Conservation (phyloP, 495 filamentous ascomycete genomes). For the Chaetomium fimeti region DNA sequence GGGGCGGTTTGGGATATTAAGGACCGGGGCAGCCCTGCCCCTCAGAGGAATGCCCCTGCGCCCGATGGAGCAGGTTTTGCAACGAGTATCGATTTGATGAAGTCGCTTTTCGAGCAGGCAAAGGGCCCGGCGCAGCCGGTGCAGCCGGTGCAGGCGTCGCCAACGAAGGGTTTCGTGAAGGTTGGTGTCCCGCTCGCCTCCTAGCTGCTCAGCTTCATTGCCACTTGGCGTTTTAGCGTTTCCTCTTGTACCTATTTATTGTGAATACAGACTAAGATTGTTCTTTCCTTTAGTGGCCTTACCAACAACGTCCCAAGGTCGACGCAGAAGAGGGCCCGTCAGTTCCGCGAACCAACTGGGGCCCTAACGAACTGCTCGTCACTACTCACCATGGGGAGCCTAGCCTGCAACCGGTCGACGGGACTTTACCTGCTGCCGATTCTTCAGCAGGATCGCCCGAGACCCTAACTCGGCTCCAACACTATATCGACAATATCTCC, state of each 20-base stretch:
- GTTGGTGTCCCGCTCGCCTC: constrained; percentile 60
- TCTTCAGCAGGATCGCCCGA: constrained; percentile 15
- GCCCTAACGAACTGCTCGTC: constrained; percentile 67
- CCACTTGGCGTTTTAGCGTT: constrained; percentile 34
- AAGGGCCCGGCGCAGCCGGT: constrained; percentile 45
- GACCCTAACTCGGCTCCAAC: constrained; percentile 31
- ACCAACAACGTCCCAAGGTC: constrained; percentile 71
- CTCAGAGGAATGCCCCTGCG: constrained; percentile 38
- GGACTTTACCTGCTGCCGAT: constrained; percentile 15
- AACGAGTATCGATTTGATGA: constrained; percentile 87
- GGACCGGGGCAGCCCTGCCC: constrained; percentile 39
- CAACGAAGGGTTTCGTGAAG: constrained; percentile 48
- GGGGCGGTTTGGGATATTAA: constrained; percentile 38
- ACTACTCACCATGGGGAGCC: constrained; percentile 48
- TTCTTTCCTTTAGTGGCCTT: constrained; percentile 72
- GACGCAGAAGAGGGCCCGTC: constrained; percentile 59
- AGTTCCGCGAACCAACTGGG: constrained; percentile 72
- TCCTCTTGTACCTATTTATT: constrained; percentile 36
- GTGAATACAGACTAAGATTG: constrained; percentile 42
- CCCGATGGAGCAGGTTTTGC: constrained; percentile 60
- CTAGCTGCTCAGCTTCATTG: constrained; percentile 49
- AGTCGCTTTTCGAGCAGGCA: constrained; percentile 74
- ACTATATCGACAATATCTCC: constrained; percentile 33
- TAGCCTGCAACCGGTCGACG: constrained; percentile 27
- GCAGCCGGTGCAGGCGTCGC: constrained; percentile 42